Evolutionary conservation across 2,329 filamentous ascomycete genomes (phyloP), one percentile per base, ranked within the genome.

Genomic region (Aspergillus nomiae): DNA sequence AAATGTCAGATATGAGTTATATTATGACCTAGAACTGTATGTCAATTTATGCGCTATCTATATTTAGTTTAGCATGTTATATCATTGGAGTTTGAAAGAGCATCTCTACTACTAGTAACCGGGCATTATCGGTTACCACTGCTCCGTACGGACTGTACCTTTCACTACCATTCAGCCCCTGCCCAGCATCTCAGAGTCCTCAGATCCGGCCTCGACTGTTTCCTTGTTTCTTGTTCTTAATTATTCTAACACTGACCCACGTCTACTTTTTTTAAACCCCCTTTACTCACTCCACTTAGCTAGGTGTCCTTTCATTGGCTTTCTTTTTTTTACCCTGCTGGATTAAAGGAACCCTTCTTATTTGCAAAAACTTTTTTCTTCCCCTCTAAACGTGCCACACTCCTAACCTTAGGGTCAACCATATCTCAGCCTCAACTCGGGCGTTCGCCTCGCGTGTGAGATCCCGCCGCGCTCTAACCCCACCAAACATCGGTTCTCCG

Each of bases 381-480:
- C 4, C 34, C 14, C 34, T 36, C 5, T 16, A n/a, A n/a, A 41
- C 38, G 38, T 41, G 32, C 28, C 32, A 14, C 43, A 28, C 48
- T 58, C 34, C 38, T 46, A 34, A 19, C 50, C 26, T 26, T 32
- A 45, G 38, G 36, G 28, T 55, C 30, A 32, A 38, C 21, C 51
- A 54, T 54, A 34, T 54, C 51, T 54, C 51, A 54, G 51, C 51
- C 51, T 54, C 51, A 54, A 54, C 32, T 54, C 51, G 30, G 51
- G 48, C 48, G 32, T 51, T 62, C 56, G 56, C 62, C 63, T 64
- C 61, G 66, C 64, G 67, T 65, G 57, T 61, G 61, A 65, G 64
- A 57, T 65, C 65, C 63, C 63, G 63, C 67, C 62, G 63, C 64
- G 59, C 65, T 66, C 63, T 41, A 66, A 70, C 70, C 66, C 68